Evolutionary conservation across 140 eudicot species (phyloP), one percentile per base, ranked within the genome.

Genomic region (Anethum foeniculum): DNA sequence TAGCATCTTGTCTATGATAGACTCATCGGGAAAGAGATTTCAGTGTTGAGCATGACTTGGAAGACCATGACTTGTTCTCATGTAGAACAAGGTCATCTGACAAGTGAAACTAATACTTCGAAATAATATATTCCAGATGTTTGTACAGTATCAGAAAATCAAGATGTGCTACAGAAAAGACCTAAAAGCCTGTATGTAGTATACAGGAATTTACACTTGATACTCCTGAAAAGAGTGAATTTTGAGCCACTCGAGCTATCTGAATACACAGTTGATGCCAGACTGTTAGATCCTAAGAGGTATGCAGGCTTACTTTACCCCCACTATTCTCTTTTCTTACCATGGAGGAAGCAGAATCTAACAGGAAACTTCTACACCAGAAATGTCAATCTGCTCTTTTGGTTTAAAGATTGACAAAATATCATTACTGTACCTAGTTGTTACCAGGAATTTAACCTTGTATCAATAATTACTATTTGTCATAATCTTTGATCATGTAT

Each of bases 341-440:
- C 43, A 76, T 27, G 64, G 79, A 74, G 79, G 58, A 49, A 76
- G 41, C 65, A 76, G 32, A 56, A 47, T 49, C 44, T 49, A 54
- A 76, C 27, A 48, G 23, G 65, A 19, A 11, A 76, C 79, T 47
- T 30, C 21, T 12, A 36, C 65, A 76, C 38, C 14, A 76, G 56
- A n/a, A 49, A 72, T 21, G 19, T 72, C 13, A 6, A 12, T 21
- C 8, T 6, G 23, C 67, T 54, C 39, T 76, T 47, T 30, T 47
- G 16, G 65, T 34, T n/a, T n/a, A 62, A 32, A n/a, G 30, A 21
- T 21, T 43, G 30, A 39, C 56, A 10, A 0, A n/a, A 19, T 34
- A 71, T 19, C 2, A 19, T 38, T 39, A 72, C 6, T n/a, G 34
- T 62, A n/a, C 27, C 76, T 9, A 16, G 28, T 72, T 71, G 27